phyloP scores from a whole-genome alignment of 164 flowering plant species.

The grape (Vitis vinifera) region DNA sequence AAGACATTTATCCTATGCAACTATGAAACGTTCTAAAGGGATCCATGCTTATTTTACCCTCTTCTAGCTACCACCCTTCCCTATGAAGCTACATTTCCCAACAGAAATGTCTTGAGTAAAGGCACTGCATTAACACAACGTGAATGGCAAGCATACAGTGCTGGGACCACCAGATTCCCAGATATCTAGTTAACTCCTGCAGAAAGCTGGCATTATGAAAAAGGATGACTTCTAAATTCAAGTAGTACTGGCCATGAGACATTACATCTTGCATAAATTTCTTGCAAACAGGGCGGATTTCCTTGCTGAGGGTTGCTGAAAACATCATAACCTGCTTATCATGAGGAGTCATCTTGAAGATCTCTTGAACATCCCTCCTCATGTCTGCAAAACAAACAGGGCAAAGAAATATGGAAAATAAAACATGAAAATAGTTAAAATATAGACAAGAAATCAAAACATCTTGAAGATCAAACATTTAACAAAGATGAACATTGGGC shows the following conservation, averaged over 20 bases:
- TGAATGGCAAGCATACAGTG: conserved; percentile 5
- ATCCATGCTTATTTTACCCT: background rate
- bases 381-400: conserved; percentile 56
- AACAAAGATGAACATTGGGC: background rate
- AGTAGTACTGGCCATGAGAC: conserved; percentile 61
- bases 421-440: background rate
- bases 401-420: background rate
- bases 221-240: conserved; percentile 45
- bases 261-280: conserved; percentile 99
- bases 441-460: background rate
- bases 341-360: conserved; percentile 98
- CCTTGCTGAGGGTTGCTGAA: conserved; percentile 98
- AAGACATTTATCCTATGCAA: background rate
- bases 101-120: background rate
- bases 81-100: conserved; percentile 10
- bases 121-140: conserved; percentile 4
- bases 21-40: background rate
- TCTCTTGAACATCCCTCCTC: conserved; percentile 98
- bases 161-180: conserved; percentile 16
- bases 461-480: background rate
- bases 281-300: conserved; percentile 99
- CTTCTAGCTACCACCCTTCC: background rate
- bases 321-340: conserved; percentile 99
- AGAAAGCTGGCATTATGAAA: conserved; percentile 37
- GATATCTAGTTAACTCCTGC: conserved; percentile 16